These are phyloP conservation scores for Aspergillus terreus DNA, from an alignment of 2,329 filamentous ascomycete species.

Conservation along the genomic window DNA sequence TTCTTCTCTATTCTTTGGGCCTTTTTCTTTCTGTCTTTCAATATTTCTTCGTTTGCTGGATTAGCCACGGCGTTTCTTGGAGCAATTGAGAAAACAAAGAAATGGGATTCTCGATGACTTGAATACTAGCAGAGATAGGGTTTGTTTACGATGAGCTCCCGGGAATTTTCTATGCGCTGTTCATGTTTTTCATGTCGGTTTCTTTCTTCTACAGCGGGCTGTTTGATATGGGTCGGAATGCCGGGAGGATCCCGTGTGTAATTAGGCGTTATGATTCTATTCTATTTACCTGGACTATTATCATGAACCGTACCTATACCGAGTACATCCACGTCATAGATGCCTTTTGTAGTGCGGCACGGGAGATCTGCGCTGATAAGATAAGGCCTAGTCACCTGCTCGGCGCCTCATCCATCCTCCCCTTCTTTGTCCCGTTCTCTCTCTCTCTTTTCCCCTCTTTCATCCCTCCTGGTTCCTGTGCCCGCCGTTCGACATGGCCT, in stretches of 20 bases:
- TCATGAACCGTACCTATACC: too few species aligned
- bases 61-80: conserved; percentile 11
- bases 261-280: too few species aligned
- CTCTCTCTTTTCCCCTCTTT: too few species aligned
- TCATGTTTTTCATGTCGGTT: conserved; percentile 10
- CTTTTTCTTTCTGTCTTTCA: background rate
- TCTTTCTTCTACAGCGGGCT: conserved; percentile 1
- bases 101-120: background rate
- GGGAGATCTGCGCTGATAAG: too few species aligned
- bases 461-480: conserved; percentile 1
- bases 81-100: conserved; percentile 1
- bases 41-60: conserved; percentile 5
- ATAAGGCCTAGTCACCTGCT: too few species aligned
- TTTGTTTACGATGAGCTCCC: too few species aligned
- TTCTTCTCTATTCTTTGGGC: background rate
- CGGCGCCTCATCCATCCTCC: background rate
- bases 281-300: too few species aligned
- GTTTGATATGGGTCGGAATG: too few species aligned
- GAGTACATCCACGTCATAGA: too few species aligned
- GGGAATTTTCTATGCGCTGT: too few species aligned
- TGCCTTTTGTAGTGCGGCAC: too few species aligned
- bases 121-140: background rate
- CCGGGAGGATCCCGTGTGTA: too few species aligned
- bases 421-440: conserved; percentile 7
- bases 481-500: conserved; percentile 4